Base-by-base conservation (phyloP, 495 filamentous ascomycete species). In the Tuber melanosporum region DNA sequence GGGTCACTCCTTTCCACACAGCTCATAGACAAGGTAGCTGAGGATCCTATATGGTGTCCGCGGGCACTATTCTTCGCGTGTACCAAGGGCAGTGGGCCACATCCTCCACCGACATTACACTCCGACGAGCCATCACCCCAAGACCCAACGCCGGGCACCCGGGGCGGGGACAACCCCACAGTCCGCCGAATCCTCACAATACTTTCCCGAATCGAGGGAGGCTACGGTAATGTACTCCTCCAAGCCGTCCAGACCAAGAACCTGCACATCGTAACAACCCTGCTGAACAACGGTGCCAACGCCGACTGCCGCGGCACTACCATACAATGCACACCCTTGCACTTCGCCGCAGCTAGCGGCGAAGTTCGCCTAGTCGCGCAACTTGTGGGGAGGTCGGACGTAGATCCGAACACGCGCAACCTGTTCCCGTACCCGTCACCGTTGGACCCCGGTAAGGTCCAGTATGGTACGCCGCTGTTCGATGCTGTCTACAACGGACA, bases 1-100 rank as follows among this genome's bases (percentile, higher is more conserved):
- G 66, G 73, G 70, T 43, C 49, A 10, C 76, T 80, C 41, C 76
- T 80, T 69, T 22, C 47, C 0, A 49, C 5, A 49, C 19, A 19
- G 4, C 47, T 20, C 17, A 49, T 22, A 22, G 47, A 49, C 47
- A 49, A 49, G 19, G 47, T 22, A 49, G 47, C 47, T 8, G 0
- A 15, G 19, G 47, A 49, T 19, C 19, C 47, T 3, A 49, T 12
- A 49, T 49, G 47, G 19, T 49, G 17, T 8, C 47, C 47, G 19
- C 47, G 19, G 20, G 47, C 47, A 22, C 20, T 22, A 62, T 62
- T 62, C 52, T 32, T 10, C 9, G 52, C n/a, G 14, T n/a, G n/a
- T 14, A 22, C 3, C n/a, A 32, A 62, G n/a, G n/a, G 3, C 10
- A 62, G 52, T 3, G n/a, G n/a, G 4, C 9, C 52, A 15, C n/a